phyloP scores from a whole-genome alignment of 2,329 filamentous ascomycete genomes.

The Pseudogymnoascus sp. region DNA sequence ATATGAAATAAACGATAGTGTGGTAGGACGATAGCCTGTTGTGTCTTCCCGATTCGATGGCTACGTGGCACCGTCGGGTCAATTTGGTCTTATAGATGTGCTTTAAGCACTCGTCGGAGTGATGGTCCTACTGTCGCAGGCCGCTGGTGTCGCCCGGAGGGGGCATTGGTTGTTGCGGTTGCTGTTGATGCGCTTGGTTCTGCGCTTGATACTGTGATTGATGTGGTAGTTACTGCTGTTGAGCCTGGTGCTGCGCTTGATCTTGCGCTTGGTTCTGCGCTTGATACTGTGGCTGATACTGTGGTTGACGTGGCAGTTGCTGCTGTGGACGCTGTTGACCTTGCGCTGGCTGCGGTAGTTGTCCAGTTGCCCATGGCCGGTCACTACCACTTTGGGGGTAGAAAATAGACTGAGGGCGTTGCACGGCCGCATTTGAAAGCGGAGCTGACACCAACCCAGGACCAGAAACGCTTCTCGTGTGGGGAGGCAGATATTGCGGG shows the following conservation, averaged over 20 bases:
- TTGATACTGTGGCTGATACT: background rate
- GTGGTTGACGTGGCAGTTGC: background rate
- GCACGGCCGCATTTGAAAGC: constrained; percentile 17
- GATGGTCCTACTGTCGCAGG: background rate
- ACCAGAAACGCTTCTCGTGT: background rate
- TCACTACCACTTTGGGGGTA: constrained; percentile 23
- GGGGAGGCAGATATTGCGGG: background rate
- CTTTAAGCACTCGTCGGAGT: background rate
- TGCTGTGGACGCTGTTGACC: background rate
- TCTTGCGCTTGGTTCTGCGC: background rate
- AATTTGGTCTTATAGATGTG: background rate
- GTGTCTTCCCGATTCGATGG: background rate
- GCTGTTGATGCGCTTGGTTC: background rate
- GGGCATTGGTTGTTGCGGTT: too few species aligned
- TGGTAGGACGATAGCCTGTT: background rate
- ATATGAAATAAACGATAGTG: background rate
- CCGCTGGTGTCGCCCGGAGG: background rate
- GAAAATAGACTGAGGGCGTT: constrained; percentile 21
- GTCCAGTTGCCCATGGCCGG: constrained; percentile 22
- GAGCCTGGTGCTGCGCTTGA: background rate
- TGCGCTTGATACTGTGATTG: background rate
- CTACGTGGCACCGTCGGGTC: background rate
- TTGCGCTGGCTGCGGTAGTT: constrained; percentile 6
- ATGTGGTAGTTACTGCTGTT: background rate
- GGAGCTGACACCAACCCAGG: background rate